Conservation (phyloP, 768 basidiomycete genomes). For the Termitomyces sp. region DNA sequence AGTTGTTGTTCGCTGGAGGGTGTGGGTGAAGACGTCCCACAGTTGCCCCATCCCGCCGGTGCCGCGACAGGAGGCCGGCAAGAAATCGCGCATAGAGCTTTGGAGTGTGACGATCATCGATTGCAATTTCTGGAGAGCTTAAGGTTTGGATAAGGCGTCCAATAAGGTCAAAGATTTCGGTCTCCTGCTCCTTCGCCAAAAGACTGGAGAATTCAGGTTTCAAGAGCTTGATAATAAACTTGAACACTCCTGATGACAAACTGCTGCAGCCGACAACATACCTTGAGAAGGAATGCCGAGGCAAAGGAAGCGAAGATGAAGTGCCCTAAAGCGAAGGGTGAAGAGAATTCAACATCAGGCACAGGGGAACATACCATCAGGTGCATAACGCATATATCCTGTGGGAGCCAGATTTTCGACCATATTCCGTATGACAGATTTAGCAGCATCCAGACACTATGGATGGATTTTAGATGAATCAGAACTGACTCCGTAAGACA, state of each 20-base stretch:
- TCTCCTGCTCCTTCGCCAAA: conserved; percentile 59
- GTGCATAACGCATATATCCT: conserved; percentile 75
- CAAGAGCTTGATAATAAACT: conserved; percentile 45
- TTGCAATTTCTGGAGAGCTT: conserved; percentile 69
- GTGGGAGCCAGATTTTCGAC: conserved; percentile 62
- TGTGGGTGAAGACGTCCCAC: conserved; percentile 51
- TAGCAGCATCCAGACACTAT: conserved; percentile 72
- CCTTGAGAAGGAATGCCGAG: conserved; percentile 81
- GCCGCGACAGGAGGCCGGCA: conserved; percentile 62
- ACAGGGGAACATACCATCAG: conserved; percentile 53
- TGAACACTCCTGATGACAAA: neutral
- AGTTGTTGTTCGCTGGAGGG: conserved; percentile 39
- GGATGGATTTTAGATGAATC: conserved; percentile 22
- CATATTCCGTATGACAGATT: conserved; percentile 61
- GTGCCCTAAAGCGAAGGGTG: conserved; percentile 41
- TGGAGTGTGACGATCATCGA: conserved; percentile 80
- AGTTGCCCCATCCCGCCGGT: conserved; percentile 67
- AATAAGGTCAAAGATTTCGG: conserved; percentile 70
- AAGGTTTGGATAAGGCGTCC: conserved; percentile 69
- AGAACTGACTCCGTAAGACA: neutral
- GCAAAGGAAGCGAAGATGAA: conserved; percentile 82
- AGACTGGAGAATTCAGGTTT: conserved; percentile 71
- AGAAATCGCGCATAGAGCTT: conserved; percentile 80
- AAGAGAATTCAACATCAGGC: neutral
- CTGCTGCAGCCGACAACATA: conserved; percentile 23